Base-by-base conservation (phyloP, 805 yeast genomes). In the Lipomyces yamadae region DNA sequence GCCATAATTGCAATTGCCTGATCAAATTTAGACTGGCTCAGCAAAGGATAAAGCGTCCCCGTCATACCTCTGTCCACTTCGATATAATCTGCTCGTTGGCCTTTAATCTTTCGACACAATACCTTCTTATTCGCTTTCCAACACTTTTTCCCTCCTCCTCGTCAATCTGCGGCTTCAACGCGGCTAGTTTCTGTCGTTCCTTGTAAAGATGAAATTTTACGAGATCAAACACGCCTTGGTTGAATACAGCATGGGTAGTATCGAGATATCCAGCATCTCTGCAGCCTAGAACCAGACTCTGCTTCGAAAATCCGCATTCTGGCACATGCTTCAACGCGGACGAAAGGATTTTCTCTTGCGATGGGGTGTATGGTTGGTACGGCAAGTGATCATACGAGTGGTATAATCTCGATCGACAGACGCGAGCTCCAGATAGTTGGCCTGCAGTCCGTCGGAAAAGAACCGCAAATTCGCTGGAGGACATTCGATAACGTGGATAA, bases 1-100 rank as follows among this genome's bases (percentile, higher is more conserved):
- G 88, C 79, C 77, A 92, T 81, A 59, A 85, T 83, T 0, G 89
- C 84, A 66, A 92, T 80, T 0, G 88, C 89, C 60, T 79, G 29
- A 18, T 29, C 55, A 52, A 52, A 32, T n/a, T 58, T 42, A 52
- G 34, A 32, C 18, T 24, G 15, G n/a, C 55, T 52, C n/a, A 24
- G 34, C 34, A 29, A 32, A 15, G 48, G 24, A 7, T 53, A 4
- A 24, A 24, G 11, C 37, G 15, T 11, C 2, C 15, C 15, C 18
- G 15, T 18, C 33, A 37, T 52, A 65, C 71, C 53, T 81, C 76
- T 54, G 85, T 80, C 58, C 81, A 76, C 18, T 60, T 64, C 34
- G 74, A 70, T n/a, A 81, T 74, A 6, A 85, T 75, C 1, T 87
- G 85, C 34, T 66, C 72, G 74, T 90, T 90, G 66, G 79, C 82